Percentiles rank a stretch among this genome's conserved stretches.
phyloP scores from a whole-genome alignment of 148 eudicot species.

The Fagopyrum tataricum region DNA sequence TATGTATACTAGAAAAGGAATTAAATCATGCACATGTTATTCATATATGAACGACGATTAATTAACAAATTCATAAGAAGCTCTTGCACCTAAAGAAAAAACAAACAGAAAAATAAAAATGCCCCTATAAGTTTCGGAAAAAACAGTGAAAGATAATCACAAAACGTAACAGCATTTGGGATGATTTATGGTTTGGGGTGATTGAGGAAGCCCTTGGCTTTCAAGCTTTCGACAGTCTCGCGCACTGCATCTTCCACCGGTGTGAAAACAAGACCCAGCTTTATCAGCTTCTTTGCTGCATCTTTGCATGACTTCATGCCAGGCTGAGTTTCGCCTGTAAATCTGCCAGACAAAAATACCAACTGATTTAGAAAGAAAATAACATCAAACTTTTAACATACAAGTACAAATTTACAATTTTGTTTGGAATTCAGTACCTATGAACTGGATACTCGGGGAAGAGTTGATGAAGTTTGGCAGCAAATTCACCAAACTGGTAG shows the following conservation, averaged over 20 bases:
- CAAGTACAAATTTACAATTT: not conserved
- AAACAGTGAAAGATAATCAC: too few relatives aligned
- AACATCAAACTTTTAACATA: not conserved
- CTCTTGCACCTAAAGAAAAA: too few relatives aligned
- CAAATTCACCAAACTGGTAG: conserved; percentile 76
- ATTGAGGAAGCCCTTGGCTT: conserved; percentile 43
- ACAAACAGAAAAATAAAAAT: too few relatives aligned
- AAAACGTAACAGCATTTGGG: not conserved
- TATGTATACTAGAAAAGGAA: too few relatives aligned
- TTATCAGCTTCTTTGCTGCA: conserved; percentile 69
- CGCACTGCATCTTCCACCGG: conserved; percentile 59
- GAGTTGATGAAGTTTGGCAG: conserved; percentile 54
- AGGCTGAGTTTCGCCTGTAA: conserved; percentile 71
- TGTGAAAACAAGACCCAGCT: conserved; percentile 64
- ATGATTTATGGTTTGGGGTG: conserved; percentile 15
- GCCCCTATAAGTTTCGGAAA: too few relatives aligned
- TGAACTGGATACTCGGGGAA: conserved; percentile 73
- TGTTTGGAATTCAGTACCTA: conserved; percentile 36
- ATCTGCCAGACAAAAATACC: conserved; percentile 28
- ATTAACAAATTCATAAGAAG: too few relatives aligned
- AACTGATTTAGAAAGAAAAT: not conserved
- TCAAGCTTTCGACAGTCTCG: conserved; percentile 62
- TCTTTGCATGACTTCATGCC: conserved; percentile 59
- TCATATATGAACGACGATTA: too few relatives aligned
- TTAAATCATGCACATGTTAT: too few relatives aligned